Evolutionary conservation across 352 stramenopile genomes (phyloP), one percentile per base, ranked within the genome.

Genomic region (Pythium rishiriense): DNA sequence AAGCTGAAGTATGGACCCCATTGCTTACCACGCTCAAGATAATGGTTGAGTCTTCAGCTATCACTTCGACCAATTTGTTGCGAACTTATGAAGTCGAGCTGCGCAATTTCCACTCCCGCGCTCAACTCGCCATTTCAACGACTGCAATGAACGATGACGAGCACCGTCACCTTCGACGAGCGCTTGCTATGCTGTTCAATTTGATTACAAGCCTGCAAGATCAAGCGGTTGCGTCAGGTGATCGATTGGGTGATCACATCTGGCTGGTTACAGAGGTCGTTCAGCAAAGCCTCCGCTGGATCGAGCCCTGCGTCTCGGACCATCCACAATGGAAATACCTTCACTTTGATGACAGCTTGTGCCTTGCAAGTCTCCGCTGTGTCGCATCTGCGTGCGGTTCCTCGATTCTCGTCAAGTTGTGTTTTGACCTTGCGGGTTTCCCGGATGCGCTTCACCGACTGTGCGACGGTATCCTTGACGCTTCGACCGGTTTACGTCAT

Each of bases 261-360:
- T 60, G 53, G 53, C 31, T 60, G 7, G 29, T 46, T 6, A 11
- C 29, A 1, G 53, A 60, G 19, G 37, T 51, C 11, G 41, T 31
- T 9, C 45, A 24, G 9, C 39, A 49, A 17, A 49, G 53, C 26
- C 45, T 29, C 19, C 12, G 28, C 15, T 60, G 53, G 53, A 33
- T 60, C 11, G 14, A 31, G 19, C 2, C 42, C 5, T 2, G 21
- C 14, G 17, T 10, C 42, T 26, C 17, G 7, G 42, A 26, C 21
- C 42, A 7, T 5, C 42, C 6, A 3, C 42, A 15, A 5, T 60
- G 21, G 53, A 24, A n/a, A 42, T 42, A 19, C 35, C 35, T 2
- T 14, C 7, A 42, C 7, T 42, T 19, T 17, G 35, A 17, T 7
- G 7, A 17, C 35, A 14, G 14, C 11, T 10, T 42, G 35, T 14